Conservation (phyloP, 768 basidiomycete species). For the Paxillus ammoniavirescens region DNA sequence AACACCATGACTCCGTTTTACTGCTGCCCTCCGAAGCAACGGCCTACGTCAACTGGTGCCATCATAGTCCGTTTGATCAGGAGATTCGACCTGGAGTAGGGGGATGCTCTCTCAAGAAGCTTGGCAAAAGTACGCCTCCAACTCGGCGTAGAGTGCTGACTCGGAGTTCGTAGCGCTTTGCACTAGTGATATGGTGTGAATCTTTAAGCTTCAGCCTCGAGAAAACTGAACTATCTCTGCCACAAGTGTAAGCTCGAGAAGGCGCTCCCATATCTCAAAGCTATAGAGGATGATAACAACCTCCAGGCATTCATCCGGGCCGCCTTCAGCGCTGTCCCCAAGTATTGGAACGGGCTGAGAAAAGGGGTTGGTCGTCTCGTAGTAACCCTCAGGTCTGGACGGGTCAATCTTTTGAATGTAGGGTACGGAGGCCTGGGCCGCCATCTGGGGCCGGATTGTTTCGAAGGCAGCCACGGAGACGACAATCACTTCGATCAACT, state of each 20-base stretch:
- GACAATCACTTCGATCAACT: constrained; percentile 39
- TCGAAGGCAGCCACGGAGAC: constrained; percentile 35
- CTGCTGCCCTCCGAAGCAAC: too few species aligned
- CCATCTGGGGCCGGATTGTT: constrained; percentile 32
- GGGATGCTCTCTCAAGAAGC: constrained; percentile 29
- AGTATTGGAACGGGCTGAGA: constrained; percentile 27
- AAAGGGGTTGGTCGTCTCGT: constrained; percentile 13
- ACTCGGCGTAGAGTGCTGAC: too few species aligned
- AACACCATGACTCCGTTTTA: too few species aligned
- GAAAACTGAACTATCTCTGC: constrained; percentile 36
- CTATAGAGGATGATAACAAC: constrained; percentile 40
- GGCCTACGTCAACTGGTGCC: too few species aligned
- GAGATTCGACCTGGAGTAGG: constrained; percentile 27
- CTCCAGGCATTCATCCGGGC: constrained; percentile 39
- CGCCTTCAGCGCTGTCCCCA: constrained; percentile 31
- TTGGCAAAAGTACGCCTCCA: constrained; percentile 23
- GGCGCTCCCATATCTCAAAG: constrained; percentile 41
- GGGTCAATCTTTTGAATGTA: constrained; percentile 3
- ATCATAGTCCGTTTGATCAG: too few species aligned
- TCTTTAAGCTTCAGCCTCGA: constrained; percentile 26
- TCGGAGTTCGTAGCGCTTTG: not conserved
- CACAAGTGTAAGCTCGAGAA: constrained; percentile 30
- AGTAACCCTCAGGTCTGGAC: not conserved
- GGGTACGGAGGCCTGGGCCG: constrained; percentile 29
- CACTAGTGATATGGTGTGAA: not conserved